A percentile compares a stretch with the other conserved stretches of the same genome.
Evolutionary conservation across 164 flowering plant genomes (phyloP).

Genomic region (Umbellularia californica): DNA sequence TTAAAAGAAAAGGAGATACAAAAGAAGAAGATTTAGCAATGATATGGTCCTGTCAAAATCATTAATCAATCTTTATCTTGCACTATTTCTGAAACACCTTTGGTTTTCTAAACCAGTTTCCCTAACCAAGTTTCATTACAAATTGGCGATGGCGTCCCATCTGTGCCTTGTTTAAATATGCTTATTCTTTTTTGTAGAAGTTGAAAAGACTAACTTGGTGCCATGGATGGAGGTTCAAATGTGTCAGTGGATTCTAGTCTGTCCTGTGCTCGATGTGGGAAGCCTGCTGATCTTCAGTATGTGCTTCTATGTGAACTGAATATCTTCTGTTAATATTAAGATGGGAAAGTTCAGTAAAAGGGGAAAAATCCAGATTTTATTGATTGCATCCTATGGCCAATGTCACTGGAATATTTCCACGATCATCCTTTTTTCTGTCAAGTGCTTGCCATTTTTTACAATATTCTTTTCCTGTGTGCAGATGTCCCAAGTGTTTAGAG

Average conservation of each 20-base stretch:
- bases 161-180: background rate
- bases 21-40: too few relatives aligned
- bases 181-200: background rate
- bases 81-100: too few relatives aligned
- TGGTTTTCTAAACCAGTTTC: too few relatives aligned
- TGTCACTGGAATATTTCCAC: too few relatives aligned
- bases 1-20: too few relatives aligned
- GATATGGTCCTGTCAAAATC: too few relatives aligned
- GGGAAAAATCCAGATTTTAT: background rate
- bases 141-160: background rate
- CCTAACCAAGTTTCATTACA: too few relatives aligned
- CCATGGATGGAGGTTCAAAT: conserved; percentile 56
- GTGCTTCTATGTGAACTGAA: conserved; percentile 17
- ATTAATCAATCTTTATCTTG: too few relatives aligned
- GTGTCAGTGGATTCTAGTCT: conserved; percentile 31
- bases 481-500: conserved; percentile 93
- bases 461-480: conserved; percentile 22
- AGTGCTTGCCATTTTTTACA: background rate
- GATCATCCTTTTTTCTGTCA: background rate
- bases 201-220: background rate
- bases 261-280: conserved; percentile 68
- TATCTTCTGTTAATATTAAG: background rate
- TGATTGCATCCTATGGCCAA: too few relatives aligned
- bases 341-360: background rate
- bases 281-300: conserved; percentile 85